Base-by-base conservation (phyloP, 495 filamentous ascomycete genomes). In the Penicillium coffeae region DNA sequence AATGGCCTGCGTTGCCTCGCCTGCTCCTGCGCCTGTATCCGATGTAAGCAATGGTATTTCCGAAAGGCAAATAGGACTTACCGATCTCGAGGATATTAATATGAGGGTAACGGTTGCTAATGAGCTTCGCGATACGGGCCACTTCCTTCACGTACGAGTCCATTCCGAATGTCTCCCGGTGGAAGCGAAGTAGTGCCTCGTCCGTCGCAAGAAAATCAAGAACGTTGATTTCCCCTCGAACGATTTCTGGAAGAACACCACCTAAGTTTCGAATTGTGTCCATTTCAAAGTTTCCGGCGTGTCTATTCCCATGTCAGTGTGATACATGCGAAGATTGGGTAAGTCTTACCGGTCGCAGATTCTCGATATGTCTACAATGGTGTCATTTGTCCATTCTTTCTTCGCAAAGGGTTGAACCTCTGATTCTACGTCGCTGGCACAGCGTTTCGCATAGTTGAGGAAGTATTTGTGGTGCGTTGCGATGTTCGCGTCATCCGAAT, bases 201-300 rank as follows among this genome's bases (percentile, higher is more conserved):
- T 74, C 63, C 9, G 59, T 37, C 38, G 58, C 67, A 58, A 78
- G 64, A 30, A 64, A 55, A 33, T 78, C 74, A 22, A 76, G 60
- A 5, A 71, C 57, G 5, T 60, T 62, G 9, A 52, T 56, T n/a
- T 75, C 58, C 2, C 70, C 68, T 0, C 70, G 60, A 8, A 80
- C 45, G 14, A 73, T 51, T 22, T 50, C 42, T 3, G 61, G 38
- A 2, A 79, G 54, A 36, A 63, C 64, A 21, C 73, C 59, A 3
- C 71, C 74, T 9, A 76, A 52, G 0, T 51, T 48, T 1, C 38
- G 38, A 16, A 70, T 45, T 22, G 56, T 40, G 19, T 58, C 48
- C 19, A 69, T 12, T 9, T 68, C 67, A 35, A 63, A 48, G 7
- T 18, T 42, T 10, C 54, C 44, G 4, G 38, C 1, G 30, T 59